A percentile compares a stretch with the other conserved stretches of the same genome.
phyloP scores from a whole-genome alignment of 768 basidiomycete genomes.

The Hypholoma sublateritium region DNA sequence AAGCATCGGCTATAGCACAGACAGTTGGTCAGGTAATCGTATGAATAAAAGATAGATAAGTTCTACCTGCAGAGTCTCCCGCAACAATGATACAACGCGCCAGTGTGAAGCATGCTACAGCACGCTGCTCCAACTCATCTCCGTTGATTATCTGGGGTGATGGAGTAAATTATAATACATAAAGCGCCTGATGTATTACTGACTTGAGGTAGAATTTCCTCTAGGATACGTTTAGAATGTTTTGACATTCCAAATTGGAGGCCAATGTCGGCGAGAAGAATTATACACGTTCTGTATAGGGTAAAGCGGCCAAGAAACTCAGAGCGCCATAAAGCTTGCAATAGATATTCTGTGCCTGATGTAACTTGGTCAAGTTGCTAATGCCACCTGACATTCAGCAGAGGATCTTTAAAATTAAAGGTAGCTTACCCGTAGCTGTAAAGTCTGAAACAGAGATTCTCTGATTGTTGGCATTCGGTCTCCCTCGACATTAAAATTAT shows the following conservation, averaged over 20 bases:
- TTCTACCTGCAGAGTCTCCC: conserved; percentile 45
- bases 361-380: conserved; percentile 68
- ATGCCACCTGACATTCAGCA: conserved; percentile 33
- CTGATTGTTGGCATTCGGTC: conserved; percentile 40
- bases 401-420: not conserved
- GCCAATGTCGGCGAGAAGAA: conserved; percentile 76
- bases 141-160: conserved; percentile 60
- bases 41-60: not conserved
- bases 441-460: conserved; percentile 44
- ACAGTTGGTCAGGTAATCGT: not conserved
- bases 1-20: conserved; percentile 32
- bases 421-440: conserved; percentile 44
- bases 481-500: conserved; percentile 46
- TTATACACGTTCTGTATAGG: conserved; percentile 65
- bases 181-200: conserved; percentile 8
- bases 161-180: not conserved
- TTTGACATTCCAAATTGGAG: conserved; percentile 77
- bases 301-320: conserved; percentile 74
- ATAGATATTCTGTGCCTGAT: conserved; percentile 60
- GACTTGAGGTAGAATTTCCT: conserved; percentile 84
- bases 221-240: conserved; percentile 60
- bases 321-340: conserved; percentile 75
- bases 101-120: conserved; percentile 69
- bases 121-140: conserved; percentile 74
- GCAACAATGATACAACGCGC: conserved; percentile 75